These are phyloP conservation scores for Skeletonema marinoi DNA, from an alignment of 108 stramenopile genomes.

Conservation along the genomic window DNA sequence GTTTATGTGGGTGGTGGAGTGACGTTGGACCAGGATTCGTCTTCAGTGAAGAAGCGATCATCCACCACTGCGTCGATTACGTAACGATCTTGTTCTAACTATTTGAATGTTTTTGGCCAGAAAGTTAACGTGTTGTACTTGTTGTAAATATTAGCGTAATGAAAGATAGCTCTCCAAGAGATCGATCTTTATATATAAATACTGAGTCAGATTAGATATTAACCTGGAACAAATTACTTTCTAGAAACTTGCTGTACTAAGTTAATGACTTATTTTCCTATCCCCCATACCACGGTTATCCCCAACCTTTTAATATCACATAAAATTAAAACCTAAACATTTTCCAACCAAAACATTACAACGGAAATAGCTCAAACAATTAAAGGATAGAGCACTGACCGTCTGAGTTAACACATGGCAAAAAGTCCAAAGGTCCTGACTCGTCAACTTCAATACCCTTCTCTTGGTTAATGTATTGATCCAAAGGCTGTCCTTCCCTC, in stretches of 20 bases:
- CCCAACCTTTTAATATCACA: neutral
- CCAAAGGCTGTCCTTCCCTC: slow-evolving; percentile 89
- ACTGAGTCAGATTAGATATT: no score
- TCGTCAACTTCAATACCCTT: slow-evolving; percentile 90
- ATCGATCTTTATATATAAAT: no score
- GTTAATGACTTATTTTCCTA: neutral
- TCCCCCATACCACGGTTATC: neutral
- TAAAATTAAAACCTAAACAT: neutral
- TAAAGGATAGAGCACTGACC: slow-evolving; percentile 41
- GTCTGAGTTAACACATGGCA: slow-evolving; percentile 75
- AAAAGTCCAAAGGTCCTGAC: slow-evolving; percentile 88
- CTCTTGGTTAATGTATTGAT: slow-evolving; percentile 85
- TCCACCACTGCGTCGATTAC: neutral
- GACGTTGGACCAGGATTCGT: neutral
- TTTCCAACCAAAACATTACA: neutral
- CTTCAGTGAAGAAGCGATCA: neutral
- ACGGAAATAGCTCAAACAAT: neutral
- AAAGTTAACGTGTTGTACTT: neutral
- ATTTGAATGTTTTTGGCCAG: neutral
- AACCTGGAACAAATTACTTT: no score
- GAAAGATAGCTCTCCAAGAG: neutral
- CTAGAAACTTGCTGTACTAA: no score
- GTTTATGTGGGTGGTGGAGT: neutral
- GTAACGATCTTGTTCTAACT: neutral
- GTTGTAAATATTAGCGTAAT: neutral